phyloP scores from a whole-genome alignment of 805 yeast genomes.

The Schwanniomyces yamadae region DNA sequence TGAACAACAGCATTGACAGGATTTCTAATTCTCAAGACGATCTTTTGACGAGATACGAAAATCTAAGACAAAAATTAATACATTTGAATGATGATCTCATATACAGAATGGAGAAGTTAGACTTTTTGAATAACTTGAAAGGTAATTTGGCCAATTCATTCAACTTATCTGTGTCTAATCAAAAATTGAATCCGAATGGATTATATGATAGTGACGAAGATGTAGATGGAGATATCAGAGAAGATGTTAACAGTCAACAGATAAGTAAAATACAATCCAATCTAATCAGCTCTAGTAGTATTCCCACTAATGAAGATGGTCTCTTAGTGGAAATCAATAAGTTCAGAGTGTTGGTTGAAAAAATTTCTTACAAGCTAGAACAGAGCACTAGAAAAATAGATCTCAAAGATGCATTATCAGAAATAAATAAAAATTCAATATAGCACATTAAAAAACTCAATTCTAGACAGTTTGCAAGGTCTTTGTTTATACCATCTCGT shows the following conservation, averaged over 20 bases:
- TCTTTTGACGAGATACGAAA: slow-evolving; percentile 19
- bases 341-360: slow-evolving; percentile 18
- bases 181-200: background rate
- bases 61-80: slow-evolving; percentile 15
- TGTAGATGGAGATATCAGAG: too few relatives aligned
- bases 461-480: too few relatives aligned
- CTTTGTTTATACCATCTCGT: too few relatives aligned
- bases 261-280: slow-evolving; percentile 9
- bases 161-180: background rate
- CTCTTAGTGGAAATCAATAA: slow-evolving; percentile 20
- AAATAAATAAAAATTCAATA: too few relatives aligned
- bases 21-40: too few relatives aligned
- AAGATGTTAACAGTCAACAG: too few relatives aligned
- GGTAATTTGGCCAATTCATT: slow-evolving; percentile 8
- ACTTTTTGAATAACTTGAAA: slow-evolving; percentile 20
- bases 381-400: background rate
- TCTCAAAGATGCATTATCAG: background rate
- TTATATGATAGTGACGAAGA: background rate
- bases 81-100: slow-evolving; percentile 16
- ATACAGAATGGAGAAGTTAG: slow-evolving; percentile 30
- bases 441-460: too few relatives aligned
- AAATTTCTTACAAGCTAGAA: slow-evolving; percentile 11
- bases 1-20: background rate
- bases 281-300: slow-evolving; percentile 5
- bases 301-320: background rate